Base-by-base conservation (phyloP, 2,329 filamentous ascomycete genomes). In the Amesomyces nigricolor region DNA sequence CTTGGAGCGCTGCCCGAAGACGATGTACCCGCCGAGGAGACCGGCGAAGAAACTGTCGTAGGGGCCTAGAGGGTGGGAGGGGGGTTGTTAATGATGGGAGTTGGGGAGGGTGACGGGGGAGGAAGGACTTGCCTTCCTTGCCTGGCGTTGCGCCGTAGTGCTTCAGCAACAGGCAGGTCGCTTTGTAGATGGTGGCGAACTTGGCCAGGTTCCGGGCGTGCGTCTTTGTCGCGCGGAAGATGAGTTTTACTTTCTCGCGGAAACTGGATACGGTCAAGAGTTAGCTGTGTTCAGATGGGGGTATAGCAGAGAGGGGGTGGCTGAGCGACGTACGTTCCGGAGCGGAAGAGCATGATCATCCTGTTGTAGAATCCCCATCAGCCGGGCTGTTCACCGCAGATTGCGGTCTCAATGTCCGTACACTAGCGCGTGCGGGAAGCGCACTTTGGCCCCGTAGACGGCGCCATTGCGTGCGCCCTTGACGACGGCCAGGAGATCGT, bases 321-420 rank as follows among this genome's bases (percentile, higher is more conserved):
- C 9, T 13, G 11, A 7, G 32, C 3, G n/a, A 78, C 82, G 66
- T 80, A 89, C 80, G 88, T 87, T 75, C 92, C 94, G 9, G 87
- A 90, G 64, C 94, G 89, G 78, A 99, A 99, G 63, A 99, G 83
- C 65, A 97, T 88, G 63, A 96, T 90, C 92, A 99, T 99, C 50
- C 88, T 91, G 64, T 57, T 29, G 22, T 26, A 26, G 4, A 46
- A n/a, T 13, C 22, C 22, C 22, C 11, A 51, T 57, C 46, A 51
- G 51, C 29, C 19, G 38, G 38, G 29, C 17, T 48, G 7, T 30
- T 4, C 13, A 26, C 0, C 1, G 19, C 8, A 26, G 11, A 14
- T 22, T 4, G 13, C n/a, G 16, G 32, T n/a, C 7, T 29, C 13
- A 8, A 32, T 57, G 14, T 9, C 2, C 76, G 60, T 72, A 80